These are phyloP conservation scores for Silene conica DNA, from an alignment of 148 eudicot species.

Conservation along the genomic window DNA sequence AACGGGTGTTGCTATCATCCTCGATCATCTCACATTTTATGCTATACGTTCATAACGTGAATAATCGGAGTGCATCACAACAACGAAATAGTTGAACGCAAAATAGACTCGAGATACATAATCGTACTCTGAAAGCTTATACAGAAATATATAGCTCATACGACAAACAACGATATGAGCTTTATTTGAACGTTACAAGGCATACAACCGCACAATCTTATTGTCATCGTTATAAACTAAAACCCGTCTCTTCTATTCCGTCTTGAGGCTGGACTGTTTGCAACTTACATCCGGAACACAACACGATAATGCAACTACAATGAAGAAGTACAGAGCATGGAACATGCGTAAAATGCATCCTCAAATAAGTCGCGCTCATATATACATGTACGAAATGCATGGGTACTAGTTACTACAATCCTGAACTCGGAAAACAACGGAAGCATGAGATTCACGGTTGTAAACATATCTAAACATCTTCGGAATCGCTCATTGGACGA, in stretches of 20 bases:
- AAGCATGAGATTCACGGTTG: neutral
- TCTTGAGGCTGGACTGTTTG: neutral
- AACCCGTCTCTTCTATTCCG: neutral
- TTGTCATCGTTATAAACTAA: neutral
- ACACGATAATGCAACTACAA: neutral
- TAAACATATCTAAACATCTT: conserved; percentile 37
- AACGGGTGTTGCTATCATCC: too few relatives aligned
- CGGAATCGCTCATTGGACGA: conserved; percentile 58
- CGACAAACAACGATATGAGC: neutral
- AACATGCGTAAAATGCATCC: neutral
- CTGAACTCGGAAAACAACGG: neutral
- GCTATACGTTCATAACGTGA: too few relatives aligned
- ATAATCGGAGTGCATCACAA: too few relatives aligned
- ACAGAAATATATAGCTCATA: neutral
- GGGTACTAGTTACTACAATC: neutral
- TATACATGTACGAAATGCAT: conserved; percentile 11
- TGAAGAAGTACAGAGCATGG: neutral
- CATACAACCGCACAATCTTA: neutral
- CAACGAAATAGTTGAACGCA: too few relatives aligned
- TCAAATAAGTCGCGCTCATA: conserved; percentile 4
- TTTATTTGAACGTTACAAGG: neutral
- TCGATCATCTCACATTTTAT: too few relatives aligned
- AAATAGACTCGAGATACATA: neutral
- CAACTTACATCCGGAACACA: neutral
- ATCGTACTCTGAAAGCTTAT: neutral